Conservation (phyloP, 2,329 filamentous ascomycete species). For the Apiospora koreana region DNA sequence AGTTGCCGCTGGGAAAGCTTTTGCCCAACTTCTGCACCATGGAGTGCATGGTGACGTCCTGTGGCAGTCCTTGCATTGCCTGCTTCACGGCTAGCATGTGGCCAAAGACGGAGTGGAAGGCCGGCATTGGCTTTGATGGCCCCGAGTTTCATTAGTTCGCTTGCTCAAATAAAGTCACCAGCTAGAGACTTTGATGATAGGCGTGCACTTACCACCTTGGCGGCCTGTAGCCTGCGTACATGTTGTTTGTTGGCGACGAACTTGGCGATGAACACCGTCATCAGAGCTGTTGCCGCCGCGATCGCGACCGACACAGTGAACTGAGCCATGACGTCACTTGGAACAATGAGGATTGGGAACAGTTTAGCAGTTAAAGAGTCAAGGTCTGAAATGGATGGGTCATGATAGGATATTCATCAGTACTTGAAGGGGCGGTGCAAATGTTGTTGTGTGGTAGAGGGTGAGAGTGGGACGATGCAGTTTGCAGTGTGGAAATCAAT, state of each 20-base stretch:
- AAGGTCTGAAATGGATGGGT: too few species aligned
- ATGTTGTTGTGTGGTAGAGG: too few species aligned
- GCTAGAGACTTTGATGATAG: not conserved
- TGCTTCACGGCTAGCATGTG: conserved; percentile 21
- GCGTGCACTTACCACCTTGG: conserved; percentile 9
- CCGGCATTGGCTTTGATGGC: conserved; percentile 18
- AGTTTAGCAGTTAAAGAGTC: too few species aligned
- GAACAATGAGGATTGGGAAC: too few species aligned
- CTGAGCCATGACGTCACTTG: conserved; percentile 7
- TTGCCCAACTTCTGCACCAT: conserved; percentile 21
- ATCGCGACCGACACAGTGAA: not conserved
- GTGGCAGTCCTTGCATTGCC: conserved; percentile 15
- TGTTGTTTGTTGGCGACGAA: conserved; percentile 13
- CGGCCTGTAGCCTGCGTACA: conserved; percentile 15
- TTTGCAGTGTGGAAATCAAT: too few species aligned
- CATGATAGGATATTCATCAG: too few species aligned
- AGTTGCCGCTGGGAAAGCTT: conserved; percentile 20
- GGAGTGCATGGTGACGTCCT: conserved; percentile 19
- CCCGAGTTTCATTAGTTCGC: not conserved
- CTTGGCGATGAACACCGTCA: conserved; percentile 8
- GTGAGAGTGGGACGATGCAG: too few species aligned
- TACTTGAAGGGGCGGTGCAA: not conserved
- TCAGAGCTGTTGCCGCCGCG: not conserved
- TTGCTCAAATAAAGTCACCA: not conserved
- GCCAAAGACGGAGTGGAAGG: conserved; percentile 21